Base-by-base conservation (phyloP, 768 basidiomycete species). In the Amanita brunnescens region DNA sequence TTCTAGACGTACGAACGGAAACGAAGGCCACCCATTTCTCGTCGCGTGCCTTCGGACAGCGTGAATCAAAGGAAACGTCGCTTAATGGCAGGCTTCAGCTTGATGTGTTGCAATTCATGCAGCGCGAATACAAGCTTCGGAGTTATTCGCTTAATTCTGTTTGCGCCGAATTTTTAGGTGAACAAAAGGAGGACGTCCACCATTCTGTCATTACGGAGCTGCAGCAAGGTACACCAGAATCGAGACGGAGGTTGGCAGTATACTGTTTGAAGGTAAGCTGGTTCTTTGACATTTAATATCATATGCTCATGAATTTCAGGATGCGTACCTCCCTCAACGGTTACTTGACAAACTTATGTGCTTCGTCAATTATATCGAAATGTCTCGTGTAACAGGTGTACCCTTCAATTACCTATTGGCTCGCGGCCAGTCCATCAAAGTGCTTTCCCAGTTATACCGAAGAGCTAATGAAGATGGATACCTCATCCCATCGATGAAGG, bases 301-400 rank as follows among this genome's bases (percentile, higher is more conserved):
- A 23, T 20, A 44, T 10, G 40, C 34, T 12, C 32, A 18, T 33
- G 6, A 24, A 26, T 9, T 52, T 3, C 50, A 96, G 92, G 96
- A 99, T 75, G 95, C 96, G 2, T 99, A 99, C 64, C 81, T 99
- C 21, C 96, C 96, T 0, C 96, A 99, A 67, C 76, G 96, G 49
- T 67, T 98, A 34, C 77, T 99, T 66, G 96, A 98, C 67, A 99
- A 98, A 66, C 75, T 99, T 29, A 97, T 98, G 96, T 98, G 92
- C 56, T 93, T 99, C 61, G 85, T 99, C 66, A 99, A 99, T 66
- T 97, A 96, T 62, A 85, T 82, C 41, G 96, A 99, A 66, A 98
- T 99, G 96, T 79, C 96, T n/a, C 89, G 96, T 64, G 96, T 99
- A 3, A 99, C 96, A 0, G 96, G 96, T n/a, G 93, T 99, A 9